Evolutionary conservation across 768 basidiomycete genomes (phyloP), one percentile per base, ranked within the genome.

Genomic region (Psilocybe cubensis): DNA sequence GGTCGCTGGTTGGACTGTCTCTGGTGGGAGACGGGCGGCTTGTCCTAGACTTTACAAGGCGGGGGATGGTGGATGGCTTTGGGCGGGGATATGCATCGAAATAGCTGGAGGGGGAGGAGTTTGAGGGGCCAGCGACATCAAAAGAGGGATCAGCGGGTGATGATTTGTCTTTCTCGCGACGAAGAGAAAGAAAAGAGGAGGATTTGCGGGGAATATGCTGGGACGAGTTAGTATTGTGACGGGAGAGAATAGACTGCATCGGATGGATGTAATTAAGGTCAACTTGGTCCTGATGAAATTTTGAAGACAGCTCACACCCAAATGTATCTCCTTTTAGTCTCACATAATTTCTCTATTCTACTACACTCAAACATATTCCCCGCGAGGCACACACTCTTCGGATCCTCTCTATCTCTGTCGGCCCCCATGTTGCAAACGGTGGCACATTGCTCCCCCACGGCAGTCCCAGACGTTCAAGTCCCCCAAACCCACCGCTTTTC

Each of bases 181-280:
- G 74, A 46, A 85, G 72, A 24, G 87, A 86, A 29, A 85, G 67
- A 66, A 85, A 83, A 7, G 87, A 85, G 20, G 79, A 72, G 62
- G 78, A 85, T 69, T 83, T 84, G 57, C 78, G 76, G 14, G 84
- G 81, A 24, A 71, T 70, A 54, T 76, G 81, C 38, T 77, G 68
- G n/a, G n/a, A n/a, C 20, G 75, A 66, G 57, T 70, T 59, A 46
- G 73, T 69, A 57, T 72, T 69, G 57, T 74, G 74, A 51, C 75
- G 74, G 51, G 75, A 72, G 51, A 74, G 58, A 50, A 77, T 71
- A 53, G 76, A 69, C 55, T 76, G 75, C 76, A 78, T 77, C 50
- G 56, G 43, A 25, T 23, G 29, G 14, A 42, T 25, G 24, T 29
- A 41, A 41, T 43, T 29, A 41, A 28, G 21, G 29, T 4, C 41